Evolutionary conservation across 2,329 filamentous ascomycete genomes (phyloP).

Genomic region (Penicillium sp.): DNA sequence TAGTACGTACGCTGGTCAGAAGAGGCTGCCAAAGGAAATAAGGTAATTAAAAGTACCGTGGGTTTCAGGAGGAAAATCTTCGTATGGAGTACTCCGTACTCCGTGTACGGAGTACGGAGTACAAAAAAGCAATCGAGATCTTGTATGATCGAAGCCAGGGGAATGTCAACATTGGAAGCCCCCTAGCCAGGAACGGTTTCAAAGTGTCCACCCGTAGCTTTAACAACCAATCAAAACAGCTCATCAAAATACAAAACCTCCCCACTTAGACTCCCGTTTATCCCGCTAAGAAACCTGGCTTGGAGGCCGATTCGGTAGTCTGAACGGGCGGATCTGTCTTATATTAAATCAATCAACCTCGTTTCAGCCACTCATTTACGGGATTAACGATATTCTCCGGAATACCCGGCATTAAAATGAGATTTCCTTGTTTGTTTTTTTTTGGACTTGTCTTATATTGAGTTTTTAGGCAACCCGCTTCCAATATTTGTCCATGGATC

Average conservation of each 20-base stretch:
- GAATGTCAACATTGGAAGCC: neutral
- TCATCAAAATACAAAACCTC: neutral
- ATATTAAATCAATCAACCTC: constrained; percentile 16
- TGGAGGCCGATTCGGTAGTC: constrained; percentile 10
- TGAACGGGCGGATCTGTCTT: constrained; percentile 13
- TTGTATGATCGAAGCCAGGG: neutral
- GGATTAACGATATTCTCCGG: too few species aligned
- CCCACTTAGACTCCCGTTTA: neutral
- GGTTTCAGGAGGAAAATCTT: neutral
- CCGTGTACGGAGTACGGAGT: too few species aligned
- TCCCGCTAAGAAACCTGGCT: constrained; percentile 27
- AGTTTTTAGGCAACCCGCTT: neutral
- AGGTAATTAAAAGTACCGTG: neutral
- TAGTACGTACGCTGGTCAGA: neutral
- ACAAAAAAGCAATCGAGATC: constrained; percentile 6
- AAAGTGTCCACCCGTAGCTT: neutral
- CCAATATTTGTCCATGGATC: neutral
- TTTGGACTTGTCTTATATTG: neutral
- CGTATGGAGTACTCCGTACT: neutral
- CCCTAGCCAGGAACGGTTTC: constrained; percentile 14
- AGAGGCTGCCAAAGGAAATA: neutral
- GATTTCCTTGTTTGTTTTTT: neutral
- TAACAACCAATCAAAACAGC: constrained; percentile 14
- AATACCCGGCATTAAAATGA: neutral
- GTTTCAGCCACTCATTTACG: constrained; percentile 16